A percentile compares a stretch with the other conserved stretches of the same genome.
phyloP scores from a whole-genome alignment of 495 filamentous ascomycete genomes.

The Clavariopsis aquatica region DNA sequence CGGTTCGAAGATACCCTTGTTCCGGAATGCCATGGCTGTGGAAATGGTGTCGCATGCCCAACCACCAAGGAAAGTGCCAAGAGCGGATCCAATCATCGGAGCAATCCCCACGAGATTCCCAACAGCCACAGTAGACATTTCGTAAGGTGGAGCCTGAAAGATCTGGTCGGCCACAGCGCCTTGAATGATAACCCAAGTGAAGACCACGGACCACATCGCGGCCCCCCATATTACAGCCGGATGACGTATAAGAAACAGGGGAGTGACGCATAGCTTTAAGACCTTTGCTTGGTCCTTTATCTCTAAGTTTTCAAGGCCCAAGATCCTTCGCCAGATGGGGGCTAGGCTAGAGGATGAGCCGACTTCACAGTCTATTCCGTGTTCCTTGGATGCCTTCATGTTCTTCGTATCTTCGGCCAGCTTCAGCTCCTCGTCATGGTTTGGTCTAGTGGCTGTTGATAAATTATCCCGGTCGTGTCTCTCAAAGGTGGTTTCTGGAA shows the following conservation, averaged over 20 bases:
- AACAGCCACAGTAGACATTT: background rate
- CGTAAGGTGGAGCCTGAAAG: background rate
- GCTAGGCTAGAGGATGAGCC: background rate
- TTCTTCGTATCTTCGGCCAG: background rate
- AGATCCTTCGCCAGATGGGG: background rate
- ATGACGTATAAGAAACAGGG: background rate
- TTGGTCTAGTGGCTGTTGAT: background rate
- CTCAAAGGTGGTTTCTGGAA: background rate
- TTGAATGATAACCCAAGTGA: background rate
- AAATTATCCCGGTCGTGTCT: background rate
- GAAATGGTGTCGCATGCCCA: background rate
- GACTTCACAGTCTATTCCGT: background rate
- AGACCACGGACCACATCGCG: background rate
- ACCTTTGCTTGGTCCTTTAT: background rate
- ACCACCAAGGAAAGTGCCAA: background rate
- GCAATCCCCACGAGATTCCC: background rate
- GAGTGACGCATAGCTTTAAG: background rate
- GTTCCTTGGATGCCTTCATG: background rate
- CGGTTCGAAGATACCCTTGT: slow-evolving; percentile 12
- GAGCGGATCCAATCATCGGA: background rate
- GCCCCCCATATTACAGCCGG: background rate
- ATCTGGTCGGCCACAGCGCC: background rate
- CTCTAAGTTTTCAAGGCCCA: background rate
- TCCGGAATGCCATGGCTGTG: background rate
- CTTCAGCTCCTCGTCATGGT: background rate